Evolutionary conservation across 2,329 filamentous ascomycete species (phyloP).

Genomic region (Remersonia thermophila): DNA sequence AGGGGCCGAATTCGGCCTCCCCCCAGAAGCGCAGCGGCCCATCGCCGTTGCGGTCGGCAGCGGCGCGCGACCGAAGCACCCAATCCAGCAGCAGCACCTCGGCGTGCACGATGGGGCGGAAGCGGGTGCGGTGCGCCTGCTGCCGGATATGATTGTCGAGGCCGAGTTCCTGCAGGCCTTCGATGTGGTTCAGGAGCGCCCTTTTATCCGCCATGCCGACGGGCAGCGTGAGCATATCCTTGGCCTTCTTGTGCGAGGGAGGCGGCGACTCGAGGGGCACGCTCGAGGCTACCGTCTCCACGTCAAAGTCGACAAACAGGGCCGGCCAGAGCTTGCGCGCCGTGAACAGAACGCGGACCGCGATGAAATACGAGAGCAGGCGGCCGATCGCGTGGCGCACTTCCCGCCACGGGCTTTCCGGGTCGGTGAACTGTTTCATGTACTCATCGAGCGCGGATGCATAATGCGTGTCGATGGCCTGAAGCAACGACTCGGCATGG

Average conservation of each 20-base stretch:
- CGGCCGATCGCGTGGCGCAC: constrained; percentile 19
- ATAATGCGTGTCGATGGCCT: constrained; percentile 4
- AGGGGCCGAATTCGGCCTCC: constrained; percentile 18
- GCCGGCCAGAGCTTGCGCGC: constrained; percentile 18
- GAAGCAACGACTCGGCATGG: constrained; percentile 4
- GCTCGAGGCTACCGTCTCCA: constrained; percentile 20
- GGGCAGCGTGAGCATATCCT: no score
- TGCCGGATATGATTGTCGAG: constrained; percentile 6
- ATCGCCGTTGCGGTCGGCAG: background rate
- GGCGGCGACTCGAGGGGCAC: background rate
- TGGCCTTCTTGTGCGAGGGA: constrained; percentile 6
- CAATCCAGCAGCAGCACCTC: constrained; percentile 23
- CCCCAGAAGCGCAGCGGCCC: constrained; percentile 20
- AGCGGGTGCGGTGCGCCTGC: constrained; percentile 1
- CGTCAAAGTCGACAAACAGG: constrained; percentile 21
- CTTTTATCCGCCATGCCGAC: constrained; percentile 6
- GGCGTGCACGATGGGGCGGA: constrained; percentile 24
- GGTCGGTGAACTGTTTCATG: constrained; percentile 9
- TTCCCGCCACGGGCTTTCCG: constrained; percentile 16
- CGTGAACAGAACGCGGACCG: constrained; percentile 14
- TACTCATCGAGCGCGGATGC: constrained; percentile 5
- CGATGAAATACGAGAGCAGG: constrained; percentile 19
- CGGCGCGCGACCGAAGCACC: constrained; percentile 12
- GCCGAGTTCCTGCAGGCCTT: background rate
- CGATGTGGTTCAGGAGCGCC: background rate